Evolutionary conservation across 2,329 filamentous ascomycete species (phyloP), one percentile per base, ranked within the genome.

Genomic region (Paramyrothecium roridum): DNA sequence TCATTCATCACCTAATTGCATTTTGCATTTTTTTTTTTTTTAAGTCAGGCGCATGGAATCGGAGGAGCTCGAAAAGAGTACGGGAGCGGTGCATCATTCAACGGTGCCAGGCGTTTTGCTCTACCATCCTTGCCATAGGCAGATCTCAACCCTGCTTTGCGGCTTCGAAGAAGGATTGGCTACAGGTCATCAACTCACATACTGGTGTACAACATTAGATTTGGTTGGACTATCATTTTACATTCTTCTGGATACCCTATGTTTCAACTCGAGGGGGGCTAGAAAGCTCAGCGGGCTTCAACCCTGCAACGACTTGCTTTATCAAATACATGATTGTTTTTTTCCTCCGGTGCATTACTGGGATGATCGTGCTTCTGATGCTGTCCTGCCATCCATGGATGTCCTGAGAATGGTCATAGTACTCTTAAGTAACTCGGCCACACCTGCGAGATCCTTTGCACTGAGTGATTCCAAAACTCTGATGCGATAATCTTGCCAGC

Each of bases 331-430:
- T 11, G 11, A 54, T 22, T 22, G 11, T 33, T 30, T 16, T n/a
- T 30, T 30, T 30, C 26, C 26, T 30, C 26, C n/a, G n/a, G n/a
- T 30, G 26, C 23, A 43, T 34, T 11, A 40, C 30, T 51, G 49
- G 19, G 49, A 51, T 10, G 49, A 51, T 19, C n/a, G n/a, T 17
- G 26, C 49, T 30, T 37, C 23, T 17, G 49, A 51, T n/a, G 26
- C 13, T 12, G 26, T 26, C 21, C 59, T 67, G 21, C 65, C 67
- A 33, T 72, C 68, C 63, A 70, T 73, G 34, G 73, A 71, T 57
- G 76, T 82, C 72, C 85, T 86, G 62, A 93, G 72, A 52, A 87
- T 84, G 67, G 88, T 91, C 83, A 95, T 91, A 1, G 90, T 93
- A 63, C 86, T 90, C 69, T 89, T 89, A 80, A 96, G 87, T 64